Base-by-base conservation (phyloP, 345 rosid genomes). In the Raphanus raphanistrum region DNA sequence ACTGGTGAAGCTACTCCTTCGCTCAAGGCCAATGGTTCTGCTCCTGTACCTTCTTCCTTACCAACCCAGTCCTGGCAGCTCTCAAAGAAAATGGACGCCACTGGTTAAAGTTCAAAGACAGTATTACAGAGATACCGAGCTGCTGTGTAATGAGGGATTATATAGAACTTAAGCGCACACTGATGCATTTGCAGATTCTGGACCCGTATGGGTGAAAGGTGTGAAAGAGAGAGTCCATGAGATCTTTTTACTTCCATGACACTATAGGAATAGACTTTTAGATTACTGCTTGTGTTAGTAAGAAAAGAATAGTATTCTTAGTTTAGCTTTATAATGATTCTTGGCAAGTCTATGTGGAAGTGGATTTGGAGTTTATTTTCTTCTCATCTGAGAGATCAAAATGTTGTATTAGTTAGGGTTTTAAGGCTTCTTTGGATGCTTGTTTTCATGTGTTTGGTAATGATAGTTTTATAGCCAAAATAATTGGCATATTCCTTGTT, bases 1-100 rank as follows among this genome's bases (percentile, higher is more conserved):
- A 68, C 87, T 48, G 79, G 74, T 31, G 92, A 87, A 62, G 72
- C 70, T 63, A 70, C 83, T 73, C 70, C 80, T 54, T 72, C 82
- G 26, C 68, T 85, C 69, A 85, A 86, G 80, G 77, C 80, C 61
- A 92, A 94, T 60, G 98, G 98, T 45, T 92, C 83, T 81, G 81
- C 66, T 66, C 80, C 82, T 43, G 81, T 67, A 60, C 75, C 86
- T 21, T 77, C 84, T 26, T 69, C 87, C 21, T 31, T 80, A 50
- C 82, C 71, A 36, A 72, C 63, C 63, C 66, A 77, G 81, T 80
- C 78, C 71, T 11, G 38, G 77, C 85, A 41, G 69, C 73, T 66
- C 66, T 38, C 72, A 86, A 86, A 79, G 91, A 84, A 71, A 85
- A 84, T 57, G 88, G 86, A 72, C 66, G 70, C 76, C 79, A 66